Base-by-base conservation (phyloP, 176 grass and related monocot species). In the Triticum urartu region DNA sequence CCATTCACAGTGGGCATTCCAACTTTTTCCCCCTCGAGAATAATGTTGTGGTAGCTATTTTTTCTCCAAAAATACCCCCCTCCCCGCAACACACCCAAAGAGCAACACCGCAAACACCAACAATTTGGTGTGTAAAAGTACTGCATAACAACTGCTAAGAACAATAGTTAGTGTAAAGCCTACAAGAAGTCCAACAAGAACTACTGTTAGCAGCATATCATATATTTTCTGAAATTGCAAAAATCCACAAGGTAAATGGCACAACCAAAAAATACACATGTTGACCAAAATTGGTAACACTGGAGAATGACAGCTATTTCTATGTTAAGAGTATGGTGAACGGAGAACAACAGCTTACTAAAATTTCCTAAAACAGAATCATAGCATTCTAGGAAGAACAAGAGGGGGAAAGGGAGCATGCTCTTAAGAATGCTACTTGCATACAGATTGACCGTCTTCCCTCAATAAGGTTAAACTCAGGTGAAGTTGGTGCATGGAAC, bases 211-310 rank as follows among this genome's bases (percentile, higher is more conserved):
- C 48, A 39, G 4, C 6, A 47, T 39, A 79, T 77, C 3, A 10
- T 83, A 32, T 42, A 52, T 56, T 81, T 84, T 73, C 76, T 87
- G 18, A 39, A 71, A 54, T 73, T 0, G 4, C 7, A 45, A 79
- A 20, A 66, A 79, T 64, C 84, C 80, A 79, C 36, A 79, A 64
- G 52, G 22, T 14, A 85, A 54, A 39, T 60, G 67, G 9, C 15
- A 72, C 26, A 63, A 18, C 69, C 2, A 80, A 30, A 45, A 75
- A n/a, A 52, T 89, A 58, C 50, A 76, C 24, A 13, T 33, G 28
- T 70, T 71, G 39, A 68, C 43, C 81, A 79, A 89, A 83, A 74
- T 70, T 89, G 15, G 64, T 77, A 89, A 79, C 25, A 89, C 18
- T 82, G 62, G 56, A 89, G 89, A 86, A 62, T 11, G 47, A 34